Base-by-base conservation (phyloP, 441 rosid genomes). In the Breynia disticha region DNA sequence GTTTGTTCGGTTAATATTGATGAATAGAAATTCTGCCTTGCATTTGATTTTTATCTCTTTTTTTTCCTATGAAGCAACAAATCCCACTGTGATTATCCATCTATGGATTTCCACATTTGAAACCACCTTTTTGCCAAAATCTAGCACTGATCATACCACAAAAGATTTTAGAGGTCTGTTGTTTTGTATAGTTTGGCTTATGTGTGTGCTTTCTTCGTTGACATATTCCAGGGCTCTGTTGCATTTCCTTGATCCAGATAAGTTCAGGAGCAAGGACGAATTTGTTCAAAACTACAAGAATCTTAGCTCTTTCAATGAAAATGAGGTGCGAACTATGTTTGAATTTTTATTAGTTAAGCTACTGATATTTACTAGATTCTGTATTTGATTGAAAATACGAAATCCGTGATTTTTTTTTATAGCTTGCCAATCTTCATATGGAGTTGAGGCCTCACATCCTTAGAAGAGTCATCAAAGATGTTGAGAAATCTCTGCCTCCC, bases 361-460 rank as follows among this genome's bases (percentile, higher is more conserved):
- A 16, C 19, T 46, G 19, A 46, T 9, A 4, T 5, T 46, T 46
- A 9, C 4, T 16, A 46, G 17, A 4, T 57, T 65, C 49, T 60
- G 46, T 13, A 61, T 46, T 22, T 24, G 48, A 54, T 38, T 43
- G 15, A 39, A 5, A 14, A 39, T 39, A 21, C 17, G 3, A 39
- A 39, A 14, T 2, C 11, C 11, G 15, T 13, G 11, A 14, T 19
- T 45, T 1, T 21, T 35, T 41, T 35, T 52, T 77, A 52, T 67
- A 94, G 99, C 99, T 95, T 69, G 93, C 95, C 50, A 95, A 84
- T 81, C 97, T 95, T 67, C 99, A 95, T 74, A 70, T 71, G 93
- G 99, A 95, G 70, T 75, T 95, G 80, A 83, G 97, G 82, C 99
- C 99, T 56, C 99, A 95, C 72, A 87, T 95, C 66, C 84, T 95